Evolutionary conservation across 345 rosid species (phyloP), one percentile per base, ranked within the genome.

Genomic region (Iberis pinnata): DNA sequence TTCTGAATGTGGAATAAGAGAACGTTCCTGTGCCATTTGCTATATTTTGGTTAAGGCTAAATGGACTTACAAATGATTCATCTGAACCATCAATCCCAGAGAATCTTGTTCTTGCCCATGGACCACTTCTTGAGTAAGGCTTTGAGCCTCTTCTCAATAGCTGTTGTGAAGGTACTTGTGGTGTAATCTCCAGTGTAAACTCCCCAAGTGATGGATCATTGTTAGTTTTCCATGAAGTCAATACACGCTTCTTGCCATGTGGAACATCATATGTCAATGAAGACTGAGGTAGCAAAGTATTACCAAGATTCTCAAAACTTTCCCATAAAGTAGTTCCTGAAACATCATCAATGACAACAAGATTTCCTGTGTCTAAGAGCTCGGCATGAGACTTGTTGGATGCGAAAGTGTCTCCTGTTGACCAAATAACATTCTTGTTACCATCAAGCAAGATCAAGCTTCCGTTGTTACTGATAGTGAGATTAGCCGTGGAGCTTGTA

Each of bases 161-260:
- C 7, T 59, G 47, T 12, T 22, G 25, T 6, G 55, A 18, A 12
- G 55, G 64, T 0, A 47, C 38, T 38, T 43, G 60, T 19, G 50
- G 38, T 19, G 61, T 64, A 47, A 64, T 29, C 17, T 39, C 4
- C 3, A 12, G 25, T 22, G 25, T 8, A 31, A 55, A 55, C 1
- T 64, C 54, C 0, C 69, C 61, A 46, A 43, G 62, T 6, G 62
- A 64, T 12, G 69, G 68, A 18, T 63, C 68, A 15, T 12, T 38
- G 9, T 26, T 2, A 55, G 39, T 39, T 49, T 60, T 49, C 65
- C 65, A 49, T 18, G 65, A 50, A 8, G 49, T 49, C 16, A 41
- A 8, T 4, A 41, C 12, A 6, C 43, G 27, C 12, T 54, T 41
- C 35, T 46, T 17, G 40, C 24, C 2, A 39, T 6, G 25, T 3